These are phyloP conservation scores for Alternaria gaisen DNA, from an alignment of 2,329 filamentous ascomycete genomes.

Conservation along the genomic window DNA sequence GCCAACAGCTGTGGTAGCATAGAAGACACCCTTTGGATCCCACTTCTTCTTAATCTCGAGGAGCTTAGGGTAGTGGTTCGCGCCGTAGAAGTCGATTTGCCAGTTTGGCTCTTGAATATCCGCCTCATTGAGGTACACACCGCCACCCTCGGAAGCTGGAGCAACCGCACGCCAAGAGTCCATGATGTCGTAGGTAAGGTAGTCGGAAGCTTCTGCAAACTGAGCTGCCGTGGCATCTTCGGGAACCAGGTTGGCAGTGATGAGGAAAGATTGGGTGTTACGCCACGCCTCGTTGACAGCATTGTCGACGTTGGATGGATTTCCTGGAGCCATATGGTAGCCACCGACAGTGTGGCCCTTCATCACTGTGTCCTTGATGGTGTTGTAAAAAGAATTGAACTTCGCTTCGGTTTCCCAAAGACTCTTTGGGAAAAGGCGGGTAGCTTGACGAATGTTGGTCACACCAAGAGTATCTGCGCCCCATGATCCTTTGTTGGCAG, in stretches of 20 bases:
- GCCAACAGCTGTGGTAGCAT: constrained; percentile 32
- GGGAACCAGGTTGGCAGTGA: constrained; percentile 24
- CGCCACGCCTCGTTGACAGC: constrained; percentile 39
- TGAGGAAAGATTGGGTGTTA: constrained; percentile 34
- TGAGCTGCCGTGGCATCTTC: constrained; percentile 25
- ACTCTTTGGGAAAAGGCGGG: constrained; percentile 28
- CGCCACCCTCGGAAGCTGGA: constrained; percentile 31
- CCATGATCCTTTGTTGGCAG: constrained; percentile 30
- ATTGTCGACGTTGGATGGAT: constrained; percentile 30
- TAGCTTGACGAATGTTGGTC: constrained; percentile 15
- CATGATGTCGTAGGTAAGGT: constrained; percentile 28
- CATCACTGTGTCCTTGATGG: constrained; percentile 27
- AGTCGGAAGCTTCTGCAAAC: constrained; percentile 20
- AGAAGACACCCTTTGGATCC: constrained; percentile 42
- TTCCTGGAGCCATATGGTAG: constrained; percentile 34
- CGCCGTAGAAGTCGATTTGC: constrained; percentile 41
- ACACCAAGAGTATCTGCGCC: constrained; percentile 45
- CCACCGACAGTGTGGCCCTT: constrained; percentile 22
- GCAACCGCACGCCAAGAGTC: constrained; percentile 28
- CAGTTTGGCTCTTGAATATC: constrained; percentile 37
- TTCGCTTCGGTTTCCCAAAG: constrained; percentile 28
- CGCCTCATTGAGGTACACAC: constrained; percentile 41
- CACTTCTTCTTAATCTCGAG: constrained; percentile 35
- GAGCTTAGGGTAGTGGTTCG: constrained; percentile 35
- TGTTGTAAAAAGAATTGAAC: constrained; percentile 24